Percentiles rank a stretch among this genome's conserved stretches.
Conservation (phyloP, 768 basidiomycete genomes). For the Suillus hirtellus region DNA sequence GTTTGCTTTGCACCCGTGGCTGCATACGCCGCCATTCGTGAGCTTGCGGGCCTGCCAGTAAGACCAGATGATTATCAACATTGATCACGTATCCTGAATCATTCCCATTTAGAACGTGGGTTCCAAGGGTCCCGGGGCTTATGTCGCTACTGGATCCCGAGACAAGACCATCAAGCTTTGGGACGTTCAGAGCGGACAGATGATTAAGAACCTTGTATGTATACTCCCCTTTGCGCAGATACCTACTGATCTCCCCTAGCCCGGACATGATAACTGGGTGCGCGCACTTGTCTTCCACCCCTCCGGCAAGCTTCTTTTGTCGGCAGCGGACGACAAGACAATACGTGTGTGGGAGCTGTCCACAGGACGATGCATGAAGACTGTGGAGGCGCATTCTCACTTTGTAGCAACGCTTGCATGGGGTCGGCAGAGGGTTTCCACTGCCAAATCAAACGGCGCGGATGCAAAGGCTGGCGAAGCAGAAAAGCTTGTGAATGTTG, state of each 20-base stretch:
- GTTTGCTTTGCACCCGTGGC: constrained; percentile 77
- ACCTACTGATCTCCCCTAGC: constrained; percentile 36
- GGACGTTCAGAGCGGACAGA: constrained; percentile 83
- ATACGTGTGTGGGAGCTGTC: constrained; percentile 88
- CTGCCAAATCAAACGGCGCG: constrained; percentile 40
- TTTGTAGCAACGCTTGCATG: constrained; percentile 82
- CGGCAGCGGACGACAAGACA: constrained; percentile 90
- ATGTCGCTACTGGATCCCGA: constrained; percentile 79
- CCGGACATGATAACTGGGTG: constrained; percentile 90
- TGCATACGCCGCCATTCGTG: constrained; percentile 76
- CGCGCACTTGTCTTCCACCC: constrained; percentile 89
- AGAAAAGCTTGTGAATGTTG: constrained; percentile 67
- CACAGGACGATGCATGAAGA: constrained; percentile 84
- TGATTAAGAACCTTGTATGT: constrained; percentile 72
- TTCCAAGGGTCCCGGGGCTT: constrained; percentile 52
- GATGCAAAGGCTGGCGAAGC: constrained; percentile 33
- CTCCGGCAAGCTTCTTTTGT: constrained; percentile 85
- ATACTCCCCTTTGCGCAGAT: constrained; percentile 4
- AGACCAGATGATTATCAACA: constrained; percentile 22
- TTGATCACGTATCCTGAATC: background rate
- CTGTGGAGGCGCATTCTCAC: constrained; percentile 83
- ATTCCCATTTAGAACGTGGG: constrained; percentile 47
- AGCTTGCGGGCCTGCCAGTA: constrained; percentile 73
- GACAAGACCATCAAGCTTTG: constrained; percentile 93
- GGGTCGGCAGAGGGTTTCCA: constrained; percentile 59